Evolutionary conservation across 768 basidiomycete genomes (phyloP).

Genomic region (Pleurotus salmoneostramineus): DNA sequence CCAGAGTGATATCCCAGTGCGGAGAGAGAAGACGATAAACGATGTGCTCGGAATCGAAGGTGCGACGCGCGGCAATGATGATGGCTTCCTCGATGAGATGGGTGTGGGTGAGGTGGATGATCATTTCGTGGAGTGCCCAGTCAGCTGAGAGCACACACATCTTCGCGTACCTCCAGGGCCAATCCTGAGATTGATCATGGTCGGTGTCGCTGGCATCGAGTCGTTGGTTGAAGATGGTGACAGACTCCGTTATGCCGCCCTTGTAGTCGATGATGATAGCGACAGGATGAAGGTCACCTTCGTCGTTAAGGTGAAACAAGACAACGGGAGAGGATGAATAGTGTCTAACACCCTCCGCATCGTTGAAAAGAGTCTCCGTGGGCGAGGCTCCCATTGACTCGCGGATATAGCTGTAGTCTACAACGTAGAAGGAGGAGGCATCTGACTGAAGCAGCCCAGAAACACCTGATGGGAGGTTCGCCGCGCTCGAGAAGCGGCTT

Average conservation of each 20-base stretch:
- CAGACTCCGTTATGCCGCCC: constrained; percentile 19
- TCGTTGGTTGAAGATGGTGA: constrained; percentile 25
- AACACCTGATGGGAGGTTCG: constrained; percentile 9
- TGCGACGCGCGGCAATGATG: constrained; percentile 25
- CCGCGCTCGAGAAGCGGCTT: constrained; percentile 13
- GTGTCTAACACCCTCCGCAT: constrained; percentile 11
- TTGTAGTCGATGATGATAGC: constrained; percentile 25
- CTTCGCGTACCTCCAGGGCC: constrained; percentile 30
- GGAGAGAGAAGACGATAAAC: constrained; percentile 22
- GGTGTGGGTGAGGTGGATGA: constrained; percentile 22
- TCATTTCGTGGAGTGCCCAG: constrained; percentile 24
- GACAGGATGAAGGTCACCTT: constrained; percentile 23
- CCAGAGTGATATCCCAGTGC: constrained; percentile 25
- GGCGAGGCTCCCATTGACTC: constrained; percentile 12
- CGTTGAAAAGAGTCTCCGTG: constrained; percentile 8
- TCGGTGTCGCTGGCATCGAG: constrained; percentile 5
- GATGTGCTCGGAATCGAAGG: constrained; percentile 17
- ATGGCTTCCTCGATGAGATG: constrained; percentile 26
- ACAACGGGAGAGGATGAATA: constrained; percentile 22
- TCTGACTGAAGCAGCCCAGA: constrained; percentile 11
- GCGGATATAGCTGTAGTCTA: constrained; percentile 23
- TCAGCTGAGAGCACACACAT: constrained; percentile 23
- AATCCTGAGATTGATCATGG: constrained; percentile 17
- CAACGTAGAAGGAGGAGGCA: constrained; percentile 15
- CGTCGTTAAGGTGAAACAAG: constrained; percentile 21